These are phyloP conservation scores for Daldinia caldariorum DNA, from an alignment of 495 filamentous ascomycete species.

Conservation along the genomic window DNA sequence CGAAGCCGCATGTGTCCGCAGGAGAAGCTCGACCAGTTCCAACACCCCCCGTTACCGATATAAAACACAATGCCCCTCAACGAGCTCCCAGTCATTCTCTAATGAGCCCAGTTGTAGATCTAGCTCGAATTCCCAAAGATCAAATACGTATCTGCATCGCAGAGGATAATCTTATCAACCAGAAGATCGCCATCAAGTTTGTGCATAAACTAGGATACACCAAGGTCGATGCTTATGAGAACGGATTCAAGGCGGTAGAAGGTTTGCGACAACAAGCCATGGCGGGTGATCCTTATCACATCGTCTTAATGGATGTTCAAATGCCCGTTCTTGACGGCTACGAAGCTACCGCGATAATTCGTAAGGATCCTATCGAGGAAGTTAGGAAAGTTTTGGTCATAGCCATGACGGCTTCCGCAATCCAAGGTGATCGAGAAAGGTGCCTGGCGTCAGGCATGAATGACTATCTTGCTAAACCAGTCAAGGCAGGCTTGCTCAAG, in stretches of 20 bases:
- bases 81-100: constrained; percentile 52
- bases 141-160: constrained; percentile 87
- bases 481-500: constrained; percentile 76
- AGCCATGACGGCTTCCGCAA: constrained; percentile 92
- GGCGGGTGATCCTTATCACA: constrained; percentile 75
- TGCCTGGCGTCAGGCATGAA: constrained; percentile 95
- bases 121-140: constrained; percentile 74
- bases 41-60: constrained; percentile 42
- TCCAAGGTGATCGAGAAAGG: constrained; percentile 90
- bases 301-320: constrained; percentile 94
- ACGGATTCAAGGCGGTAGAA: constrained; percentile 86
- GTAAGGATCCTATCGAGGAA: constrained; percentile 74
- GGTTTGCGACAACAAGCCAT: constrained; percentile 75
- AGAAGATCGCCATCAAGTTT: constrained; percentile 90
- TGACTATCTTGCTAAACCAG: constrained; percentile 93
- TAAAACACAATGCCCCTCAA: constrained; percentile 53
- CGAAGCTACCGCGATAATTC: constrained; percentile 83
- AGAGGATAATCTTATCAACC: constrained; percentile 92
- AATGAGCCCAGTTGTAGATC: constrained; percentile 65
- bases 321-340: constrained; percentile 97
- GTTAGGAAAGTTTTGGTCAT: constrained; percentile 85
- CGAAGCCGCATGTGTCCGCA: constrained; percentile 61
- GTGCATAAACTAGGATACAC: constrained; percentile 83
- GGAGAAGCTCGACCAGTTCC: constrained; percentile 57
- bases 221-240: constrained; percentile 81